Base-by-base conservation (phyloP, 2,329 filamentous ascomycete genomes). In the Dendrostoma leiphaemia region DNA sequence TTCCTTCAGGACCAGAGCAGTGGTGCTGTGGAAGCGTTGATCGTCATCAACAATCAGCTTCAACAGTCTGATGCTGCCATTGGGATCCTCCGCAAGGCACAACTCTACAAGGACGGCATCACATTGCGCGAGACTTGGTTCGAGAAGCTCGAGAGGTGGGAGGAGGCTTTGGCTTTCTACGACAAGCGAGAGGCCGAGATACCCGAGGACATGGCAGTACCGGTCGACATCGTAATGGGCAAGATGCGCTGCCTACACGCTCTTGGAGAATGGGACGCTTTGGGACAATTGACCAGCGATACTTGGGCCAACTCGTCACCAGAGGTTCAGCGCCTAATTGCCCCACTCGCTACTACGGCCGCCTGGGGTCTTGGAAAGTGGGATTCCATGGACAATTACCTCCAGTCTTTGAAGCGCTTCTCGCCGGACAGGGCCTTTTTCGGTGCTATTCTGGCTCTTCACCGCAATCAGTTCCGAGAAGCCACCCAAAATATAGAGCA, bases 181-280 rank as follows among this genome's bases (percentile, higher is more conserved):
- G 90, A 94, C 64, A 87, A 90, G 66, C 88, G 93, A 41, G 93
- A 97, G 64, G 73, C 77, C 48, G 86, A 91, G 61, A 79, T 90
- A 28, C 76, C 78, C 0, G 70, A 74, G 2, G 80, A 83, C 53
- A 74, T 80, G 57, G 68, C 75, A 1, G 73, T 77, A 0, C 91
- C 91, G 0, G 91, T 99, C 57, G 94, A 97, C 57, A 91, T 99
- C 51, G 91, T 96, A 31, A 97, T 99, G 92, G 94, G 94, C 61
- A 99, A 99, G 74, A 99, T 99, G 94, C 86, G 94, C 45, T 99
- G 94, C 79, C 75, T 97, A 60, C 94, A 99, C 68, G 95, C 94
- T 8, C 80, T 99, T 32, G 94, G 94, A 58, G 94, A 99, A 70
- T 99, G 94, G 94, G 95, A 97, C 62, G 85, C 91, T 4, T 79